Percentiles rank a stretch among this genome's conserved stretches.
Conservation (phyloP, 108 stramenopile species). For the Nitzschia sp. region DNA sequence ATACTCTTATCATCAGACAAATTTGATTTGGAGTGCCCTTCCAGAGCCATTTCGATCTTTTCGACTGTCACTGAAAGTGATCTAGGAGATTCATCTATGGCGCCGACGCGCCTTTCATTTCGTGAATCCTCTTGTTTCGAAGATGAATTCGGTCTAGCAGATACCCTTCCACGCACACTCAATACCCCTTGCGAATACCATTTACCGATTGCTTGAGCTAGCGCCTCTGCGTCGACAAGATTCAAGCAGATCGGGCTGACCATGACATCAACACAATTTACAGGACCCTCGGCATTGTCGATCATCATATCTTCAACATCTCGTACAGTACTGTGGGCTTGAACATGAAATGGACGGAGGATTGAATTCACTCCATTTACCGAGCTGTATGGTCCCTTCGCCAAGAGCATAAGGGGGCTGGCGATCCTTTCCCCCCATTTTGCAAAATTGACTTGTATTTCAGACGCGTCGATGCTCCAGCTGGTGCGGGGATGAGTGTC, state of each 20-base stretch:
- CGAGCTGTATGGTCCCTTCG: slow-evolving; percentile 14
- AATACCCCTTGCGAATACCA: slow-evolving; percentile 53
- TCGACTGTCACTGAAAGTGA: slow-evolving; percentile 47
- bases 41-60: slow-evolving; percentile 69
- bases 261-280: slow-evolving; percentile 23
- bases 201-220: slow-evolving; percentile 55
- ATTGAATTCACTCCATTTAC: slow-evolving; percentile 34
- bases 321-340: not conserved
- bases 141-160: slow-evolving; percentile 4
- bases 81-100: slow-evolving; percentile 6
- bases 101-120: not conserved
- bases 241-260: slow-evolving; percentile 65
- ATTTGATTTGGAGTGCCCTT: slow-evolving; percentile 56
- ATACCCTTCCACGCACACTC: slow-evolving; percentile 32
- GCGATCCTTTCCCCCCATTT: slow-evolving; percentile 21
- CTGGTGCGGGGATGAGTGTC: slow-evolving; percentile 39
- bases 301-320: slow-evolving; percentile 11
- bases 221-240: slow-evolving; percentile 70
- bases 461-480: slow-evolving; percentile 46
- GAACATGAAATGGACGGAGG: slow-evolving; percentile 64
- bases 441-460: slow-evolving; percentile 65
- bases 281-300: slow-evolving; percentile 25
- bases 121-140: not conserved
- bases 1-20: slow-evolving; percentile 39
- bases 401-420: slow-evolving; percentile 12